Evolutionary conservation across 192 early-diverging fungal species (phyloP), one percentile per base, ranked within the genome.

Genomic region (Pilobolus umbonatus): DNA sequence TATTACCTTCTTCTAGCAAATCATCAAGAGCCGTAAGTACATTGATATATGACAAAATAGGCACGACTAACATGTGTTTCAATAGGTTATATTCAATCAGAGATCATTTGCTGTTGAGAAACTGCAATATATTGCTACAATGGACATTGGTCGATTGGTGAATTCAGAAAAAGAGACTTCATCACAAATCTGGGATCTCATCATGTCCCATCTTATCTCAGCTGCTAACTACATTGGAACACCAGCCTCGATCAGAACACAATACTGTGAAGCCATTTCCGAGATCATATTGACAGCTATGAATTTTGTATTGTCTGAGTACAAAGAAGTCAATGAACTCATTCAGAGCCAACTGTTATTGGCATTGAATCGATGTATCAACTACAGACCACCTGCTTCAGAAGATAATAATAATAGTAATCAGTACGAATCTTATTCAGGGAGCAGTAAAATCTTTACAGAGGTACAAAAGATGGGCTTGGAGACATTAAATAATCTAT

Each of bases 401-500:
- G n/a, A n/a, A n/a, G n/a, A n/a, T n/a, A n/a, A 8, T 19, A 15
- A 52, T 5, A 38, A 32, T 10, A 55, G 3, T 38, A n/a, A 40
- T 15, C 4, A 47, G 3, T 26, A 28, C 0, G n/a, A 44, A 46
- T 3, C 5, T 3, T 15, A 2, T 0, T 7, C 4, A 57, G 49
- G 11, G n/a, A n/a, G n/a, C n/a, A 36, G 56, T 43, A 55, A 51
- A 30, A 9, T 21, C 21, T 50, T 64, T 64, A 58, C 50, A 9
- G 92, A 92, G 29, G 88, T 95, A 2, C 85, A 91, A 38, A 86
- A 85, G 53, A 83, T 84, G 68, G 85, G 85, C 2, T 61, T 99
- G 26, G 95, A 98, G 62, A 96, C 90, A 0, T 71, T 99, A 46
- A 86, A 94, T 68, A 91, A 86, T 61, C 64, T 98, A 6, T 72